These are phyloP conservation scores for Cladosporium sp. DNA, from an alignment of 2,329 filamentous ascomycete genomes.

Conservation along the genomic window DNA sequence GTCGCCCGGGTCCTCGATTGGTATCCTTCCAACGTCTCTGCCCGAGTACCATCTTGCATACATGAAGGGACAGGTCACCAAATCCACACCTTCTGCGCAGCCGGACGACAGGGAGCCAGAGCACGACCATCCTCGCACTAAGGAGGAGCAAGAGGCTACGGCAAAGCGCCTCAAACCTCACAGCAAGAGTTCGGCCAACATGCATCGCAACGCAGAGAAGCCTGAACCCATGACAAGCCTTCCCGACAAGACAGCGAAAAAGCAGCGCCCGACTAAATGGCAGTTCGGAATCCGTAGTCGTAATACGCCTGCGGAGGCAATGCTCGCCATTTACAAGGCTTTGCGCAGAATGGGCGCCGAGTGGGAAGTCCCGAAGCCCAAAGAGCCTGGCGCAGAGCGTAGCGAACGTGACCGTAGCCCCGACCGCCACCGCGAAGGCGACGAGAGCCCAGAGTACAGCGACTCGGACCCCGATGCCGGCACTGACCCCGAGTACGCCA, in stretches of 20 bases:
- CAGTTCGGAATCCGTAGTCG: slow-evolving; percentile 95
- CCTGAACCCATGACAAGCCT: slow-evolving; percentile 51
- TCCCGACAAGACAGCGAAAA: slow-evolving; percentile 51
- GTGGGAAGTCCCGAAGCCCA: slow-evolving; percentile 58
- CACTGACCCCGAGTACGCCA: slow-evolving; percentile 33
- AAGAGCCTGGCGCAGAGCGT: slow-evolving; percentile 29
- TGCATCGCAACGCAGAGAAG: slow-evolving; percentile 31
- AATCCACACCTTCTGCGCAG: slow-evolving; percentile 23
- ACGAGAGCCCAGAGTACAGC: slow-evolving; percentile 33
- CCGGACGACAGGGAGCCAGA: slow-evolving; percentile 29
- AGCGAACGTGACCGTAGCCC: slow-evolving; percentile 26
- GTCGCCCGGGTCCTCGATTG: slow-evolving; percentile 66
- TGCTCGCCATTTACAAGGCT: slow-evolving; percentile 91
- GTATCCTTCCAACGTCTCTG: slow-evolving; percentile 83
- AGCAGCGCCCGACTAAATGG: slow-evolving; percentile 80
- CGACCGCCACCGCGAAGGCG: slow-evolving; percentile 20
- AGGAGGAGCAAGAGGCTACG: slow-evolving; percentile 71
- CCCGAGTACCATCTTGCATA: slow-evolving; percentile 86
- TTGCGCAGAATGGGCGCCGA: slow-evolving; percentile 80
- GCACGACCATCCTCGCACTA: slow-evolving; percentile 41
- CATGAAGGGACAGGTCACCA: slow-evolving; percentile 59
- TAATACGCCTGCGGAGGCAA: slow-evolving; percentile 88
- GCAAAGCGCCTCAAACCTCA: slow-evolving; percentile 79
- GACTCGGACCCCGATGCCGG: slow-evolving; percentile 33
- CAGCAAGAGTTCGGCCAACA: slow-evolving; percentile 51